A percentile compares a stretch with the other conserved stretches of the same genome.
These are phyloP conservation scores for Coemansia sp. DNA, from an alignment of 192 early-diverging fungal genomes.

Conservation along the genomic window DNA sequence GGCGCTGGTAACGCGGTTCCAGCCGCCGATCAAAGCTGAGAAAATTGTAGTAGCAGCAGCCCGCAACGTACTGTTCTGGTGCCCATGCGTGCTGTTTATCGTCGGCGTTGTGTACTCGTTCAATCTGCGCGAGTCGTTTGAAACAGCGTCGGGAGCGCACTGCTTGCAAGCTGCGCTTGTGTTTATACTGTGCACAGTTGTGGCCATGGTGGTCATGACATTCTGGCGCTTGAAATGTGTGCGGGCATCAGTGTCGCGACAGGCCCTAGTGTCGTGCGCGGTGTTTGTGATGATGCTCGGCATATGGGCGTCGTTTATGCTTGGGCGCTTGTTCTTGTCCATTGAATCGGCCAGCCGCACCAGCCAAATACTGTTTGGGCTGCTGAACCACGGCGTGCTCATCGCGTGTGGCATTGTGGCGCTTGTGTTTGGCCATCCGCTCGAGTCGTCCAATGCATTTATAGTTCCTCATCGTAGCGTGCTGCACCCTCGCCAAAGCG, in stretches of 20 bases:
- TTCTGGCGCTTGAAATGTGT: conserved; percentile 1
- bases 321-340: conserved; percentile 24
- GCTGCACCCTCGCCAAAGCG: background rate
- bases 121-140: background rate
- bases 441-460: background rate
- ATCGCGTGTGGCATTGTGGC: conserved; percentile 5
- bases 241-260: too few relatives aligned
- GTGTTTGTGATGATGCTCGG: conserved; percentile 10
- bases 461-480: background rate
- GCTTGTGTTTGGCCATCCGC: conserved; percentile 16
- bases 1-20: conserved; percentile 8
- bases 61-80: conserved; percentile 9
- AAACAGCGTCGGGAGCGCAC: background rate
- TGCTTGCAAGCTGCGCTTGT: conserved; percentile 17
- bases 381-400: conserved; percentile 16
- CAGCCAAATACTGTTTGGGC: conserved; percentile 20
- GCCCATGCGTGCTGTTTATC: conserved; percentile 7
- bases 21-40: conserved; percentile 8
- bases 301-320: conserved; percentile 36
- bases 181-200: conserved; percentile 2
- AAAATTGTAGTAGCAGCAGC: background rate
- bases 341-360: conserved; percentile 11
- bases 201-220: background rate
- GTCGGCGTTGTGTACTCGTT: conserved; percentile 12
- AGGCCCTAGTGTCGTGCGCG: background rate